Base-by-base conservation (phyloP, 306 rosid genomes). In the Cicer arietinum region DNA sequence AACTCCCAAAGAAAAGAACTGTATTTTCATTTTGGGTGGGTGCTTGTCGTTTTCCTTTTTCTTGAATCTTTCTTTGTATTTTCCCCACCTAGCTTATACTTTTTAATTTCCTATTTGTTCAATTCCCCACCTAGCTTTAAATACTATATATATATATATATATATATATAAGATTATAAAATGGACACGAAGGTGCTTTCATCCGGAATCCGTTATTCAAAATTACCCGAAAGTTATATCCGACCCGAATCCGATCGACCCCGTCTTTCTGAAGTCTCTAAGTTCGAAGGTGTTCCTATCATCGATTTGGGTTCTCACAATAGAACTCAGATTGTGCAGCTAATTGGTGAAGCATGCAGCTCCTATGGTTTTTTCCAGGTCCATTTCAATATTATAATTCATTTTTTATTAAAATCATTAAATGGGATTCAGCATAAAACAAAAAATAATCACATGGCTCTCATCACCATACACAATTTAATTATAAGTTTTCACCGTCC, bases 171-270 rank as follows among this genome's bases (percentile, higher is more conserved):
- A 25, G 30, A 25, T 25, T 30, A 30, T 30, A 30, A 0, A 3
- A 91, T 94, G 97, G 85, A 84, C 2, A 76, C 83, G 8, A 90
- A 85, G 61, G 79, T 94, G 1, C 47, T 94, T 1, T 90, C 96
- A 51, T 74, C 97, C 0, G 92, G 96, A 46, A 18, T 79, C 82
- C 77, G 0, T 1, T 61, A 80, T 86, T 8, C 80, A n/a, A 88
- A 30, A 22, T 20, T 94, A 76, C 99, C 99, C 20, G 85, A 77
- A 6, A 80, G 90, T 48, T 94, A 94, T 45, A 40, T 89, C 71
- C 65, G 99, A 40, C 97, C 99, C 1, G 98, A 90, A 79, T 85
- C 96, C 10, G 97, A 94, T 0, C 79, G 99, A 59, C 99, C 99
- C 10, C 76, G 89, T 11, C 85, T 92, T 7, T 81, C 84, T 0